A percentile compares a stretch with the other conserved stretches of the same genome.
These are phyloP conservation scores for Phytophthora citrophthora DNA, from an alignment of 352 stramenopile genomes.

Conservation along the genomic window DNA sequence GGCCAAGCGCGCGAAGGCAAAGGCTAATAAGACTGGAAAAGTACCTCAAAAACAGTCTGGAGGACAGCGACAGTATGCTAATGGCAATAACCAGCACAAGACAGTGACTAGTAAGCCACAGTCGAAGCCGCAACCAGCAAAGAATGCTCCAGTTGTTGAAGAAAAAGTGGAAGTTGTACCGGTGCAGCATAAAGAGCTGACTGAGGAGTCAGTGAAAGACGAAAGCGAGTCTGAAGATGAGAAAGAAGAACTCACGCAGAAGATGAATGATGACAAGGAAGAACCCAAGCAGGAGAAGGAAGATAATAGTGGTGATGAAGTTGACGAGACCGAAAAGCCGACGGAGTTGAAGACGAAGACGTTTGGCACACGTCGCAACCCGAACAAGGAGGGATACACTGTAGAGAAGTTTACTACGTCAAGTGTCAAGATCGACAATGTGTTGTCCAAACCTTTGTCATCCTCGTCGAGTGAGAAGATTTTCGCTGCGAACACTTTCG, in stretches of 20 bases:
- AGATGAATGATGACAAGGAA: not conserved
- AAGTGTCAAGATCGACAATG: conserved; percentile 61
- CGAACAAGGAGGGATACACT: conserved; percentile 82
- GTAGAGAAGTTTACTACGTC: conserved; percentile 63
- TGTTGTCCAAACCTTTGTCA: conserved; percentile 73
- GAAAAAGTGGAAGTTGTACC: conserved; percentile 15
- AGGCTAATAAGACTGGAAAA: conserved; percentile 43
- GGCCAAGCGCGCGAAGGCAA: conserved; percentile 56
- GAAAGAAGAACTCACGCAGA: conserved; percentile 20
- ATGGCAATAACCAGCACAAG: conserved; percentile 5
- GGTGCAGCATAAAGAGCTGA: conserved; percentile 9
- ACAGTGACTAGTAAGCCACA: conserved; percentile 1
- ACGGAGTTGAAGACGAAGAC: conserved; percentile 19
- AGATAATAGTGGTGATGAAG: conserved; percentile 10
- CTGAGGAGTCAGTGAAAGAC: conserved; percentile 15
- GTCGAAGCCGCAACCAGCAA: conserved; percentile 6
- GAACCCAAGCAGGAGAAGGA: conserved; percentile 7
- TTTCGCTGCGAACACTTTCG: conserved; percentile 78
- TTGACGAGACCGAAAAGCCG: not conserved
- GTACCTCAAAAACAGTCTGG: conserved; percentile 7
- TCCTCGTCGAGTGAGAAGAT: conserved; percentile 86
- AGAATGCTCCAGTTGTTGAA: conserved; percentile 3
- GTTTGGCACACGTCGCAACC: conserved; percentile 83
- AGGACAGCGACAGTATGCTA: conserved; percentile 3
- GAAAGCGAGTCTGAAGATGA: conserved; percentile 17